These are phyloP conservation scores for Curvularia sp. DNA, from an alignment of 2,329 filamentous ascomycete species.

Conservation along the genomic window DNA sequence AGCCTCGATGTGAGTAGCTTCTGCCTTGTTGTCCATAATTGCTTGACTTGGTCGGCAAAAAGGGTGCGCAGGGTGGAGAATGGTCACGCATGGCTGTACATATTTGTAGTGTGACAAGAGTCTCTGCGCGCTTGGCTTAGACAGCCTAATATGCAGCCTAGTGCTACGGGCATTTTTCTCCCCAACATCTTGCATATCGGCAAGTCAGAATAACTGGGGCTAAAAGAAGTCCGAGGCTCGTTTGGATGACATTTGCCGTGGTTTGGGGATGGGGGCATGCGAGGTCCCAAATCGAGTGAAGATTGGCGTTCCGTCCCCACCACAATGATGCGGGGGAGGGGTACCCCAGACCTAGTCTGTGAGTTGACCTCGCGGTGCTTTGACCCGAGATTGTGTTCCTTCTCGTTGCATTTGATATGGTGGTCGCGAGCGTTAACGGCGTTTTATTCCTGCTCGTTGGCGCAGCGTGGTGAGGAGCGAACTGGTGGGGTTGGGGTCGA, in stretches of 20 bases:
- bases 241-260: slow-evolving; percentile 19
- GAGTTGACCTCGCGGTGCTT: neutral
- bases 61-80: neutral
- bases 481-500: neutral
- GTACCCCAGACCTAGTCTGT: neutral
- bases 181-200: slow-evolving; percentile 20
- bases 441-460: neutral
- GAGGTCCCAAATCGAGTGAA: slow-evolving; percentile 22
- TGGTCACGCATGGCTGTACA: neutral
- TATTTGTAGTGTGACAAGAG: slow-evolving; percentile 7
- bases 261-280: slow-evolving; percentile 14
- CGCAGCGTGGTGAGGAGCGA: slow-evolving; percentile 7
- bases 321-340: slow-evolving; percentile 11
- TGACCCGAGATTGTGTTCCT: neutral
- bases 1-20: slow-evolving; percentile 24
- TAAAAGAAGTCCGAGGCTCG: neutral
- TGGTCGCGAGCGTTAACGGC: neutral
- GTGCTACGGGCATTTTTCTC: slow-evolving; percentile 1
- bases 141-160: slow-evolving; percentile 4
- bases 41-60: neutral
- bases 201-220: slow-evolving; percentile 20
- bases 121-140: slow-evolving; percentile 1
- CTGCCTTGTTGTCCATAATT: slow-evolving; percentile 32
- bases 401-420: neutral
- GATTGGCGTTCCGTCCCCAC: slow-evolving; percentile 6